These are phyloP conservation scores for Russula sp. DNA, from an alignment of 768 basidiomycete genomes.

Conservation along the genomic window DNA sequence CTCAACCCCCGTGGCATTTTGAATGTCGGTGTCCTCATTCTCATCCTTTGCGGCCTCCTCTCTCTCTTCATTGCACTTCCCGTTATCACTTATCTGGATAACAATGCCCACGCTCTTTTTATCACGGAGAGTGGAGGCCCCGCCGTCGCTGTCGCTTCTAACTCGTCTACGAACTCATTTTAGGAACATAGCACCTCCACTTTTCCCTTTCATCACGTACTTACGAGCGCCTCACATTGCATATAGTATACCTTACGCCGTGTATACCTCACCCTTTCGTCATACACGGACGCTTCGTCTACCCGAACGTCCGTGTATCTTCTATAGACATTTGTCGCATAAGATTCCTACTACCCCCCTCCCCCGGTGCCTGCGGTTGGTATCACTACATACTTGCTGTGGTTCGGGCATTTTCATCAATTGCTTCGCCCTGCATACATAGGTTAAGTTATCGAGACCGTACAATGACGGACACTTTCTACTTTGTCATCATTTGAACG, in stretches of 20 bases:
- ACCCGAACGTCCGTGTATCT: neutral
- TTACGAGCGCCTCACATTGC: conserved; percentile 14
- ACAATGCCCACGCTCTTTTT: conserved; percentile 34
- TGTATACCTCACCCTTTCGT: conserved; percentile 14
- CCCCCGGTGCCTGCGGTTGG: neutral
- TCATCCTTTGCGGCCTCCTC: conserved; percentile 58
- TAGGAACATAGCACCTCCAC: conserved; percentile 5
- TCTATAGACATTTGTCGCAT: neutral
- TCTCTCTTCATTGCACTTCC: conserved; percentile 81
- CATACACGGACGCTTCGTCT: neutral
- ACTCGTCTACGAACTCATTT: conserved; percentile 9
- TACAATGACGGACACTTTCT: conserved; percentile 3
- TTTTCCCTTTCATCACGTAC: conserved; percentile 15
- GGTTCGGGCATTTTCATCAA: neutral
- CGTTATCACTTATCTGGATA: conserved; percentile 49
- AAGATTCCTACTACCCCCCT: neutral
- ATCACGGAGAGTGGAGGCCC: conserved; percentile 54
- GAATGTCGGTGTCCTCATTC: conserved; percentile 64
- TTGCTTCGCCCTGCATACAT: neutral
- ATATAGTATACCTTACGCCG: conserved; percentile 15
- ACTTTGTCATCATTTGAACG: conserved; percentile 7
- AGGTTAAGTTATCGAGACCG: conserved; percentile 2
- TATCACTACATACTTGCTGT: neutral
- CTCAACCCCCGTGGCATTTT: conserved; percentile 46
- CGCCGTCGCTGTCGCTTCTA: conserved; percentile 49